Conservation (phyloP, 305 asterid species). For the Ajuga reptans region DNA sequence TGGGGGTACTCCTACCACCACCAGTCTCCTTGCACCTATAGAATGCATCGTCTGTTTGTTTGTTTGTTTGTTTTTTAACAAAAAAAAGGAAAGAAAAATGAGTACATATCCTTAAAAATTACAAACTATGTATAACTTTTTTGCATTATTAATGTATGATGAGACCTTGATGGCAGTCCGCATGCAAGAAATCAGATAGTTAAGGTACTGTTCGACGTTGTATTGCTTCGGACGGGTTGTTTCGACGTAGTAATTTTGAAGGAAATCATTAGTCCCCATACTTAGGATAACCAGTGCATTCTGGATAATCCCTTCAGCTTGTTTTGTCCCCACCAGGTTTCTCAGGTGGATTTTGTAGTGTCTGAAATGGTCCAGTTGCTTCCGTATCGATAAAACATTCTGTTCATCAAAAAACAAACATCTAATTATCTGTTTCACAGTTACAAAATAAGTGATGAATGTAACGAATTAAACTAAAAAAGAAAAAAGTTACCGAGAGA, state of each 20-base stretch:
- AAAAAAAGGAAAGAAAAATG: background rate
- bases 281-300: constrained; percentile 28
- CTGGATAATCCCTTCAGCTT: constrained; percentile 20
- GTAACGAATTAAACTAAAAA: background rate
- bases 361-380: constrained; percentile 32
- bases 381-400: constrained; percentile 33
- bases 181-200: constrained; percentile 34
- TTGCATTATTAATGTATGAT: background rate
- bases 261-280: constrained; percentile 33
- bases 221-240: constrained; percentile 30
- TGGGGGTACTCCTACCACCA: constrained; percentile 41
- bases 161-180: constrained; percentile 31
- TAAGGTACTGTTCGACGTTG: constrained; percentile 28
- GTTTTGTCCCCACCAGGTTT: constrained; percentile 27
- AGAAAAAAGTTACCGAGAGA: constrained; percentile 21
- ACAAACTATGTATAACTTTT: too few species aligned
- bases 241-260: constrained; percentile 31
- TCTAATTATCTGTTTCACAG: background rate
- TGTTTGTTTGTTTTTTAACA: too few species aligned
- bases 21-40: constrained; percentile 35
- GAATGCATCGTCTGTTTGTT: constrained; percentile 29
- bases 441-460: background rate
- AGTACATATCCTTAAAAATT: background rate
- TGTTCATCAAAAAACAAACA: background rate
- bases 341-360: constrained; percentile 34